Evolutionary conservation across 2,329 filamentous ascomycete species (phyloP).

Genomic region (Aureobasidium sp.): DNA sequence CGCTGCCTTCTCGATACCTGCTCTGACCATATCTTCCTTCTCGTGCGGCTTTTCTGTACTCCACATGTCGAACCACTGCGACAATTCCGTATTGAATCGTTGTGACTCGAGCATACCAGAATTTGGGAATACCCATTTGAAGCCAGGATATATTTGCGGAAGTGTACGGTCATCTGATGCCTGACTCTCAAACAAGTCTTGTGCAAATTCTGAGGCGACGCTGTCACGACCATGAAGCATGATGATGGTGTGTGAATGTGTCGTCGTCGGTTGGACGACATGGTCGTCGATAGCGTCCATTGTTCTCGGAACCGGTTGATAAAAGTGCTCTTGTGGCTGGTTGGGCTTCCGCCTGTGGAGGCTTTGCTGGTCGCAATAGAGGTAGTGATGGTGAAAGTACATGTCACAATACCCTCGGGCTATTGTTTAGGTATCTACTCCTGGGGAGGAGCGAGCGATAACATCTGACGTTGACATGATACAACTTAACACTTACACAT

Average conservation of each 20-base stretch:
- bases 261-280: slow-evolving; percentile 10
- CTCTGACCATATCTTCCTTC: slow-evolving; percentile 16
- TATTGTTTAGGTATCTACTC: neutral
- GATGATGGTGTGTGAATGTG: slow-evolving; percentile 42
- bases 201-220: slow-evolving; percentile 33
- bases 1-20: neutral
- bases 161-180: slow-evolving; percentile 25
- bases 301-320: neutral
- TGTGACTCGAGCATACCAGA: slow-evolving; percentile 21
- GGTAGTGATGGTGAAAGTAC: neutral
- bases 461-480: neutral
- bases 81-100: slow-evolving; percentile 25
- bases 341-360: neutral
- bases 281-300: neutral
- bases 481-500: neutral
- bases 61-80: slow-evolving; percentile 36
- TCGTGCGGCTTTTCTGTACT: slow-evolving; percentile 25
- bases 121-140: slow-evolving; percentile 34
- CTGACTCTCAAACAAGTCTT: slow-evolving; percentile 35
- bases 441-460: neutral
- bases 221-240: slow-evolving; percentile 43
- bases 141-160: slow-evolving; percentile 27
- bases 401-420: neutral
- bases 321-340: no score
- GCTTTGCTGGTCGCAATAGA: neutral